Base-by-base conservation (phyloP, 345 rosid genomes). In the Moricandia moricandioides region DNA sequence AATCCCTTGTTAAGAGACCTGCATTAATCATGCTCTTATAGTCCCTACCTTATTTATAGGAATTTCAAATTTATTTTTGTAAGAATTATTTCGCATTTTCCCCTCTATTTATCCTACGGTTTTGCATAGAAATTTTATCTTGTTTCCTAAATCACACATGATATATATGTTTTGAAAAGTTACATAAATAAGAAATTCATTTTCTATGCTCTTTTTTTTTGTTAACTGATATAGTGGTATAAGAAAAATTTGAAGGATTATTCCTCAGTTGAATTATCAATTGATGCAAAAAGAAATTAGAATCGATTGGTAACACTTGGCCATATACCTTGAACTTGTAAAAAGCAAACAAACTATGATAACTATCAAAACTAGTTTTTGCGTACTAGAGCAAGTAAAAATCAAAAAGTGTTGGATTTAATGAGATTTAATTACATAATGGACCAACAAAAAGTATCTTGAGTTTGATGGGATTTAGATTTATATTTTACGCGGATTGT, bases 61-160 rank as follows among this genome's bases (percentile, higher is more conserved):
- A 33, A 12, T 10, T 58, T 43, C 68, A 12, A 71, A 16, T 33
- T 65, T 55, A 47, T 70, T 56, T 43, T 34, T 70, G n/a, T 70
- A 56, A 43, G 12, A 35, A 60, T 59, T 47, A 24, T 47, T 65
- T 57, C 12, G 29, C 62, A 65, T 58, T 66, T 47, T 30, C 30
- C 2, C 16, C 7, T 26, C 52, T 56, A 14, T 58, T 24, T 71
- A 57, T 35, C 65, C 60, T 51, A 60, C 59, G 80, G 56, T 29
- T 1, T 45, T 65, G 72, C 65, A 66, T 69, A 59, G 54, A 71
- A 52, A 29, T 8, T 68, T 31, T 14, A 47, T 16, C 6, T 57
- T 18, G 31, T 67, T 64, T 75, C 84, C 80, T 78, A 71, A 82
- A 77, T 27, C 77, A 67, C 86, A 82, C 82, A 71, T 82, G 83